Conservation (phyloP, 352 stramenopile species). For the Halophytophthora polymorphica region DNA sequence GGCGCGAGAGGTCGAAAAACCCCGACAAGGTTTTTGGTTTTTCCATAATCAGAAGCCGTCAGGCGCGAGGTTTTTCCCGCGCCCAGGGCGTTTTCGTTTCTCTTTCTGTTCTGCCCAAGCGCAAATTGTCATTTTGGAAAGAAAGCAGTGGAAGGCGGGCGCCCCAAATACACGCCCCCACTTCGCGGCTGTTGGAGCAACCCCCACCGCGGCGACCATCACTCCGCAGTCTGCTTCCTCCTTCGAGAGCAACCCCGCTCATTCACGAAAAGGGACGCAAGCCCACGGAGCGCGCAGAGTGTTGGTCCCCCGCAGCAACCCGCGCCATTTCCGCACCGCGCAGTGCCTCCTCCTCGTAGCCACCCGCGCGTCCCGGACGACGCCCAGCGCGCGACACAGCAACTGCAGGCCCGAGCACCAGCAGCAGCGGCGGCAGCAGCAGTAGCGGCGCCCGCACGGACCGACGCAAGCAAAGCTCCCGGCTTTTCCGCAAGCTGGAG, state of each 20-base stretch:
- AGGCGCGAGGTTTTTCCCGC: too few species aligned
- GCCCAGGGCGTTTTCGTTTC: too few species aligned
- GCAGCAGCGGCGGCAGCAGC: neutral
- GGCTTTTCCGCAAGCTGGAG: constrained; percentile 18
- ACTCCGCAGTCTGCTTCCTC: constrained; percentile 26
- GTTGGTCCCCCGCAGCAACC: neutral
- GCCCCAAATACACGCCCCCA: constrained; percentile 36
- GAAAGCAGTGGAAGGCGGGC: constrained; percentile 39
- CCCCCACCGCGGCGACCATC: constrained; percentile 31
- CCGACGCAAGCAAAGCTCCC: neutral
- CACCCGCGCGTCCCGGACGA: neutral
- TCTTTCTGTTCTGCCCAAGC: too few species aligned
- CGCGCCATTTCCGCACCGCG: constrained; percentile 1
- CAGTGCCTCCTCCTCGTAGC: constrained; percentile 3
- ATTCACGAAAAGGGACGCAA: constrained; percentile 58
- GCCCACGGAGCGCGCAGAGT: constrained; percentile 14
- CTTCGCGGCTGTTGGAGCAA: constrained; percentile 27
- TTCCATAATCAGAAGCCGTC: neutral
- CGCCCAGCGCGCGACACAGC: neutral
- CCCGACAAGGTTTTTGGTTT: constrained; percentile 3
- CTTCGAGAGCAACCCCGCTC: constrained; percentile 31
- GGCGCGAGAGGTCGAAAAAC: constrained; percentile 3
- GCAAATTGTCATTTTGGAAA: constrained; percentile 44
- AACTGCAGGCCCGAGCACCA: neutral
- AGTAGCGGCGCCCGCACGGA: neutral